These are phyloP conservation scores for Pyricularia sp. DNA, from an alignment of 2,329 filamentous ascomycete species.

Conservation along the genomic window DNA sequence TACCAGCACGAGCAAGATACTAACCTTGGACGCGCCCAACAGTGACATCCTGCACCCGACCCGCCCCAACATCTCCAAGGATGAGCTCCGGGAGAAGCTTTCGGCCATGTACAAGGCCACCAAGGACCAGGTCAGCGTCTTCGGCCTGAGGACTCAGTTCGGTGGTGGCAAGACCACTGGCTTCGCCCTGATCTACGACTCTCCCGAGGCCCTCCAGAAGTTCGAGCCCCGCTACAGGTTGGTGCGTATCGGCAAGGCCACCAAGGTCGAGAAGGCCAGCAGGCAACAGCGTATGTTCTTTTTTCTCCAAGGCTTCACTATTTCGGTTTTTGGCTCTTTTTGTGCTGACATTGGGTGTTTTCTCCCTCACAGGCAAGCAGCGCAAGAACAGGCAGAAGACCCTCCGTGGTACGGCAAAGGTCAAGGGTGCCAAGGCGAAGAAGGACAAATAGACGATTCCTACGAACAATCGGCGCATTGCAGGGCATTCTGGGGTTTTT, in stretches of 20 bases:
- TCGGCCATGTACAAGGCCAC: slow-evolving; percentile 94
- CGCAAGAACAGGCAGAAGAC: slow-evolving; percentile 99
- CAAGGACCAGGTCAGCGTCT: slow-evolving; percentile 96
- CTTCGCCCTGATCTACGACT: slow-evolving; percentile 98
- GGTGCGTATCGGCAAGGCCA: slow-evolving; percentile 82
- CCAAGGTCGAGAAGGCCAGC: slow-evolving; percentile 93
- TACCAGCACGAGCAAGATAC: not conserved
- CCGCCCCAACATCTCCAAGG: slow-evolving; percentile 97
- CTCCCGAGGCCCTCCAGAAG: slow-evolving; percentile 97
- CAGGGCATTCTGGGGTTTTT: slow-evolving; percentile 15
- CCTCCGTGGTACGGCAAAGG: slow-evolving; percentile 94
- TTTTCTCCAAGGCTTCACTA: not conserved
- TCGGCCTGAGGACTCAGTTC: slow-evolving; percentile 96
- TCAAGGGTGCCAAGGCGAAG: slow-evolving; percentile 90
- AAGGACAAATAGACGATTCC: slow-evolving; percentile 73
- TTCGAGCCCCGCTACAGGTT: slow-evolving; percentile 99
- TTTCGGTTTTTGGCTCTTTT: not conserved
- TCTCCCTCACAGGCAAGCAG: slow-evolving; percentile 75
- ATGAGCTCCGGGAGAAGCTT: slow-evolving; percentile 94
- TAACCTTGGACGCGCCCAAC: not conserved
- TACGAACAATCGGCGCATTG: slow-evolving; percentile 4
- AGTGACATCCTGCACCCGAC: slow-evolving; percentile 99
- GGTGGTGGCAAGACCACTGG: slow-evolving; percentile 99
- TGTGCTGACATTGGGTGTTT: not conserved
- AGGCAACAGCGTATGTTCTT: slow-evolving; percentile 94